A percentile compares a stretch with the other conserved stretches of the same genome.
phyloP scores from a whole-genome alignment of 192 early-diverging fungal genomes.

The Coemansia sp. region DNA sequence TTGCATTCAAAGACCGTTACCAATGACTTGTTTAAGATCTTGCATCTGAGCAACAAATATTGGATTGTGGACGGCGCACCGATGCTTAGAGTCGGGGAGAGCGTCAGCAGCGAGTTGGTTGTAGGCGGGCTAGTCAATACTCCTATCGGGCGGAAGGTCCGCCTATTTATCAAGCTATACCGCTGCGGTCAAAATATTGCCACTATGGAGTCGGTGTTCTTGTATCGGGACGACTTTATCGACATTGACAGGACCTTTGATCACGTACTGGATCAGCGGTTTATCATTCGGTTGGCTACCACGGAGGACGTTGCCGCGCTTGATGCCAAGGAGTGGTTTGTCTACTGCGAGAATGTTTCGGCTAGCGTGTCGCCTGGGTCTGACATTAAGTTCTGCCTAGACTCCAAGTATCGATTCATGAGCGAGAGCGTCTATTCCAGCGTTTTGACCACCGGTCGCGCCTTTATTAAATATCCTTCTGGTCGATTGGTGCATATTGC shows the following conservation, averaged over 20 bases:
- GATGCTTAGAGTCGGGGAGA: conserved; percentile 70
- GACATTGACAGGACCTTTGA: conserved; percentile 79
- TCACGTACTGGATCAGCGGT: conserved; percentile 66
- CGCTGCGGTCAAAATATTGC: conserved; percentile 64
- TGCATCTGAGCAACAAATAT: conserved; percentile 88
- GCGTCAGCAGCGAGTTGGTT: conserved; percentile 67
- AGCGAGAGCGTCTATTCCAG: conserved; percentile 14
- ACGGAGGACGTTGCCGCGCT: conserved; percentile 81
- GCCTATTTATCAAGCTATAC: conserved; percentile 68
- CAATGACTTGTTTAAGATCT: conserved; percentile 75
- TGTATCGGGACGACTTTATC: conserved; percentile 75
- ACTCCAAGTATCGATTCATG: conserved; percentile 48
- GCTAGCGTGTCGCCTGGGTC: conserved; percentile 55
- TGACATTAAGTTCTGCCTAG: conserved; percentile 76
- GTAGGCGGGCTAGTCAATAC: conserved; percentile 79
- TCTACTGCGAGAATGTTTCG: conserved; percentile 14
- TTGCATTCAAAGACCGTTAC: conserved; percentile 84
- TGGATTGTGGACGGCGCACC: conserved; percentile 64
- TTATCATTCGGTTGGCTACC: conserved; percentile 63
- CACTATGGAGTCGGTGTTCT: conserved; percentile 74
- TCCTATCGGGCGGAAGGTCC: conserved; percentile 79
- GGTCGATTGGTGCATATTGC: conserved; percentile 72
- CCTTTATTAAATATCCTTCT: conserved; percentile 56
- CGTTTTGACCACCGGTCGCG: conserved; percentile 70
- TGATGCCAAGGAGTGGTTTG: conserved; percentile 82